These are phyloP conservation scores for Nakazawaea wyomingensis DNA, from an alignment of 805 yeast genomes.

Conservation along the genomic window DNA sequence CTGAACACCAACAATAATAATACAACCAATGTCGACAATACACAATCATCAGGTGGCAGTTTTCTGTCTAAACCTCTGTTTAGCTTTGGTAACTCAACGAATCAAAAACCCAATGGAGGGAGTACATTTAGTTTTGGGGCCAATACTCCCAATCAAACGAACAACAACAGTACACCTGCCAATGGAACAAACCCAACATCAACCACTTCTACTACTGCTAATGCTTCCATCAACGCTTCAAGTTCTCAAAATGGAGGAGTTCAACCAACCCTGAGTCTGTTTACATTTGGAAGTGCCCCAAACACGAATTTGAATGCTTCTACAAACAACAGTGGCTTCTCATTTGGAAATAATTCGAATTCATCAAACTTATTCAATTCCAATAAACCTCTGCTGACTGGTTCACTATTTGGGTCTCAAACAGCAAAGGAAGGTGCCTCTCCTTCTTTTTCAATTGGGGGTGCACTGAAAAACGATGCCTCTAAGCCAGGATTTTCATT, in stretches of 20 bases:
- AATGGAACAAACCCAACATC: background rate
- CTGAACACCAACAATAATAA: background rate
- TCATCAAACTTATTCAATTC: background rate
- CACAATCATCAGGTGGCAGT: background rate
- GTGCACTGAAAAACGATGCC: background rate
- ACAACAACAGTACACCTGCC: background rate
- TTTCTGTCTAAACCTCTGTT: background rate
- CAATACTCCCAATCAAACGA: background rate
- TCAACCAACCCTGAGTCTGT: background rate
- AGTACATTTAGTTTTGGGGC: background rate
- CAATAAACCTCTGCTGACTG: background rate
- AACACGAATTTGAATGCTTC: background rate
- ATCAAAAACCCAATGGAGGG: background rate
- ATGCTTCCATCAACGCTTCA: background rate
- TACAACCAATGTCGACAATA: background rate
- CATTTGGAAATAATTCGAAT: background rate
- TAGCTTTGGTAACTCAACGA: background rate
- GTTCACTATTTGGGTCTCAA: background rate
- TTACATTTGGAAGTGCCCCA: background rate
- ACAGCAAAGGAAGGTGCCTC: background rate
- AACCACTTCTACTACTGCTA: no score
- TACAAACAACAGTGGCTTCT: background rate
- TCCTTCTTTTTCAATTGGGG: background rate
- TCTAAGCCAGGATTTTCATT: no score
- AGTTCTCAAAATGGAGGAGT: background rate